Evolutionary conservation across 352 stramenopile species (phyloP).

Genomic region (Pythium insidiosum): DNA sequence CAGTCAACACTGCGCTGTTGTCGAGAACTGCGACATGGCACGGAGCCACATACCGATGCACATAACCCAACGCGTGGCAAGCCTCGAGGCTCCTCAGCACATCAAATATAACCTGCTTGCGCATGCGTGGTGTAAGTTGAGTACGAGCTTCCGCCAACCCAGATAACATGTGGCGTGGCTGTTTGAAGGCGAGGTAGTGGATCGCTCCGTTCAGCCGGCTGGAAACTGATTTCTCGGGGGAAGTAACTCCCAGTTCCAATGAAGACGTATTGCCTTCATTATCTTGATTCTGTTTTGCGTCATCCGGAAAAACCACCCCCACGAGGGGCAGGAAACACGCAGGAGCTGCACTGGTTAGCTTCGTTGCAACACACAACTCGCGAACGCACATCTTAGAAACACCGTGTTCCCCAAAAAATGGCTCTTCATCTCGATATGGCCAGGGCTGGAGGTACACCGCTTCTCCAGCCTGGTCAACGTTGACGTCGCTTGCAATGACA

Average conservation of each 20-base stretch:
- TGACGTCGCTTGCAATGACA: conserved; percentile 20
- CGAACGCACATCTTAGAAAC: conserved; percentile 49
- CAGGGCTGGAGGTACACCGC: conserved; percentile 70
- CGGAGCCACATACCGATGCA: conserved; percentile 70
- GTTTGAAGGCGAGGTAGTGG: conserved; percentile 76
- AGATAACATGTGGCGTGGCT: conserved; percentile 71
- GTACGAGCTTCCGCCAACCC: conserved; percentile 61
- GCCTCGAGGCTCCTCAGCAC: conserved; percentile 48
- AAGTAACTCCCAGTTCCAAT: too few relatives aligned
- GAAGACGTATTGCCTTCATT: too few relatives aligned
- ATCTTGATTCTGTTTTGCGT: too few relatives aligned
- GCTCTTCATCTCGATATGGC: conserved; percentile 60
- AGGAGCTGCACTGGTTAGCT: conserved; percentile 30
- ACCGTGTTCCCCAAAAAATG: conserved; percentile 37
- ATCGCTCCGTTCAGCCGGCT: conserved; percentile 27
- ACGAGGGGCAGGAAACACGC: conserved; percentile 46
- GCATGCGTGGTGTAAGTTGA: conserved; percentile 27
- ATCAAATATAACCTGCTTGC: conserved; percentile 67
- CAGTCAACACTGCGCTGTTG: conserved; percentile 53
- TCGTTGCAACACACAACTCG: conserved; percentile 38
- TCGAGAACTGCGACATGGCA: conserved; percentile 71
- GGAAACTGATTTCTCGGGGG: too few relatives aligned
- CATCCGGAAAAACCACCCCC: conserved; percentile 63
- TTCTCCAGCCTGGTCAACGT: conserved; percentile 36
- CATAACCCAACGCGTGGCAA: conserved; percentile 64